phyloP scores from a whole-genome alignment of 768 basidiomycete genomes.

The Phylloporus sp. region DNA sequence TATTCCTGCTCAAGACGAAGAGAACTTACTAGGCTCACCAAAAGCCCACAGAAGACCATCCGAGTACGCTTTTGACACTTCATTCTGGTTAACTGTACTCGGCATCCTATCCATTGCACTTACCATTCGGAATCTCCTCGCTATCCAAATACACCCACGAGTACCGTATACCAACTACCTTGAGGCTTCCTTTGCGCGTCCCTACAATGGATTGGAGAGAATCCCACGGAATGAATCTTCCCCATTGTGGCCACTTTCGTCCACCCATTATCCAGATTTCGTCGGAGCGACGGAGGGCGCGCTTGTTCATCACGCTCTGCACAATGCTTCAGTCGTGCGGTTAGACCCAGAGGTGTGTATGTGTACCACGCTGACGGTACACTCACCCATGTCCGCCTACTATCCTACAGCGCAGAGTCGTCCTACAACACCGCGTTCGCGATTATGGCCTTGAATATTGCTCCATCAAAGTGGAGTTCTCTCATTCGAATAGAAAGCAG shows the following conservation, averaged over 20 bases:
- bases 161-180: neutral
- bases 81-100: slow-evolving; percentile 18
- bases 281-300: slow-evolving; percentile 11
- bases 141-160: slow-evolving; percentile 8
- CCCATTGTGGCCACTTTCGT: slow-evolving; percentile 23
- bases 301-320: slow-evolving; percentile 8
- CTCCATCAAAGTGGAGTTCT: slow-evolving; percentile 9
- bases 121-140: slow-evolving; percentile 20
- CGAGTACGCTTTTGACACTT: slow-evolving; percentile 3
- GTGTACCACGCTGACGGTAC: neutral
- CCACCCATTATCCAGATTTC: slow-evolving; percentile 22
- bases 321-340: slow-evolving; percentile 20
- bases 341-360: slow-evolving; percentile 14
- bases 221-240: slow-evolving; percentile 26
- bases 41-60: neutral
- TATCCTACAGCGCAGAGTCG: slow-evolving; percentile 10
- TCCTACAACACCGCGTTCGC: slow-evolving; percentile 23
- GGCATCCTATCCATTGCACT: slow-evolving; percentile 16
- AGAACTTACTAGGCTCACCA: slow-evolving; percentile 5
- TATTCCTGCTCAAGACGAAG: slow-evolving; percentile 16
- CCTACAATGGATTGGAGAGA: slow-evolving; percentile 22
- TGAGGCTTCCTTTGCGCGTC: slow-evolving; percentile 14
- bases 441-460: slow-evolving; percentile 25
- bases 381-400: neutral
- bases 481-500: neutral